Conservation (phyloP, 257 asterid genomes). For the Penstemon barbatus region DNA sequence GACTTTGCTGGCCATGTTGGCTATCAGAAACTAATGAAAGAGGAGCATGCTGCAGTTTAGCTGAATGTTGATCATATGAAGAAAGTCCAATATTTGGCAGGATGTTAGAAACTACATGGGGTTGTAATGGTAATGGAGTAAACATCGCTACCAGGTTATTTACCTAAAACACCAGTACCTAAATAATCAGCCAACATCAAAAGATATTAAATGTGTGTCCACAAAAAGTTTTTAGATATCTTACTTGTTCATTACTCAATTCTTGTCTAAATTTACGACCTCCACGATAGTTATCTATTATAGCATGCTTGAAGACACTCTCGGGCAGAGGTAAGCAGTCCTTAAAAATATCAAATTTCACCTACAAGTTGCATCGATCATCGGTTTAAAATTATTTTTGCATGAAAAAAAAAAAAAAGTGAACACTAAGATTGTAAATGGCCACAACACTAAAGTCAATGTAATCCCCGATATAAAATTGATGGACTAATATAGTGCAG, state of each 20-base stretch:
- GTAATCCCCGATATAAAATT: background rate
- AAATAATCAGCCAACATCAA: too few species aligned
- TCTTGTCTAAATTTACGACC: slow-evolving; percentile 20
- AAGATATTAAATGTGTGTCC: too few species aligned
- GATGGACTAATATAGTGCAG: background rate
- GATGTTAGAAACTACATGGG: background rate
- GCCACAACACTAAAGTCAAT: background rate
- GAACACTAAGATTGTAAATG: background rate
- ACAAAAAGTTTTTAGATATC: background rate
- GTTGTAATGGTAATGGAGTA: background rate
- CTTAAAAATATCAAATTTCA: slow-evolving; percentile 15
- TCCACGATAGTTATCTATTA: slow-evolving; percentile 13
- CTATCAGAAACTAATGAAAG: background rate
- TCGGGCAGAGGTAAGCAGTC: slow-evolving; percentile 24
- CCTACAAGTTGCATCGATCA: background rate
- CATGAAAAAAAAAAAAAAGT: background rate
- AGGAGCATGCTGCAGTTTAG: background rate
- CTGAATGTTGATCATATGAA: too few species aligned
- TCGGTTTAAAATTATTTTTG: background rate
- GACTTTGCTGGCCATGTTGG: slow-evolving; percentile 5
- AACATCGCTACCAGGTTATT: background rate
- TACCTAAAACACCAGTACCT: background rate
- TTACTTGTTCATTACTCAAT: slow-evolving; percentile 4
- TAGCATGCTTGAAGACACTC: slow-evolving; percentile 18
- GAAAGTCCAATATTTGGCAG: too few species aligned